Conservation (phyloP, 768 basidiomycete species). For the Agrocybe chaxingu region DNA sequence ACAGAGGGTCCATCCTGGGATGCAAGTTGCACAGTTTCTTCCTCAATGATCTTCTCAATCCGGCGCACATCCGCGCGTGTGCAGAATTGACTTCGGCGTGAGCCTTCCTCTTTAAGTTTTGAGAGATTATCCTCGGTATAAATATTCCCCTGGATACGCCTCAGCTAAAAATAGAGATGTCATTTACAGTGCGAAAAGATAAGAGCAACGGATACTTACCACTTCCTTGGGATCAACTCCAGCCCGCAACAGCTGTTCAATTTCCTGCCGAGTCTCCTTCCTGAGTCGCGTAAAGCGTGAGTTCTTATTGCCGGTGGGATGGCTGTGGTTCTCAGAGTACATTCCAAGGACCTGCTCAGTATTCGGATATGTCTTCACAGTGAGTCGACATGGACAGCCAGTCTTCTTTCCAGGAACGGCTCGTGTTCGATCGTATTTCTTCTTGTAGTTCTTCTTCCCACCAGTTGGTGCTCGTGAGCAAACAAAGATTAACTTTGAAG, state of each 20-base stretch:
- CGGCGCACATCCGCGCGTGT: conserved; percentile 2
- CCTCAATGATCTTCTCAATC: conserved; percentile 10
- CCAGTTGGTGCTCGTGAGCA: too few relatives aligned
- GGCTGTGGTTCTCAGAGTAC: not conserved
- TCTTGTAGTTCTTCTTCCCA: too few relatives aligned
- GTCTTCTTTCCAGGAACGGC: too few relatives aligned
- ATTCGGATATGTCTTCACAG: too few relatives aligned
- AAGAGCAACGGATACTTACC: not conserved
- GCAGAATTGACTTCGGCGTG: conserved; percentile 2
- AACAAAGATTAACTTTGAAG: too few relatives aligned
- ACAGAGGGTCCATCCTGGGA: conserved; percentile 7
- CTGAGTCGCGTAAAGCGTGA: not conserved
- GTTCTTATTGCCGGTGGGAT: not conserved
- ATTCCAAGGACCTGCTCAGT: too few relatives aligned
- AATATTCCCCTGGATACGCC: too few relatives aligned
- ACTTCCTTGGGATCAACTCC: not conserved
- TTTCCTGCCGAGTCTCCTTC: not conserved
- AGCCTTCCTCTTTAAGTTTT: not conserved
- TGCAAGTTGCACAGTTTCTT: conserved; percentile 4
- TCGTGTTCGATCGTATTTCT: too few relatives aligned
- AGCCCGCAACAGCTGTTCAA: not conserved
- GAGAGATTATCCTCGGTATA: too few relatives aligned
- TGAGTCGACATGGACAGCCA: too few relatives aligned
- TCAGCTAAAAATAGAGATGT: too few relatives aligned
- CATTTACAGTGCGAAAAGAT: too few relatives aligned